Evolutionary conservation across 768 basidiomycete species (phyloP).

Genomic region (Rubroboletus satanas): DNA sequence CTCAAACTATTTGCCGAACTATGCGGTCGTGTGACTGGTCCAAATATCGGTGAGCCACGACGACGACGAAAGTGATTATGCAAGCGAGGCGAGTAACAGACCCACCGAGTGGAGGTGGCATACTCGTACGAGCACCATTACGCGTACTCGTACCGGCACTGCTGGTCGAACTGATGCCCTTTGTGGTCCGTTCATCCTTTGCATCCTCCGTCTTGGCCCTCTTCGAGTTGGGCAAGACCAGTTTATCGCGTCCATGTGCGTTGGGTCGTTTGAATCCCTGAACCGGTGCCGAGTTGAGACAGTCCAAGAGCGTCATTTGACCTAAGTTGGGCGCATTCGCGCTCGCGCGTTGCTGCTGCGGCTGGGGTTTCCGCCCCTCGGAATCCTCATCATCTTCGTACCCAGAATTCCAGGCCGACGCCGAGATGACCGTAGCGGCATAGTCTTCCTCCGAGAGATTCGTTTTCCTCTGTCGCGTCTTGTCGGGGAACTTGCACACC

Average conservation of each 20-base stretch:
- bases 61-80: not conserved
- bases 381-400: conserved; percentile 30
- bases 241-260: conserved; percentile 4
- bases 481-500: conserved; percentile 80
- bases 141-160: not conserved
- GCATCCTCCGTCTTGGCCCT: conserved; percentile 15
- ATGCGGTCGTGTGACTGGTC: conserved; percentile 46
- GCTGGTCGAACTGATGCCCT: not conserved
- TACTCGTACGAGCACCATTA: not conserved
- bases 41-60: not conserved
- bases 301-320: conserved; percentile 24
- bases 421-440: conserved; percentile 24
- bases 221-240: conserved; percentile 17
- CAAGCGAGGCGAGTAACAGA: not conserved
- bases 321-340: not conserved
- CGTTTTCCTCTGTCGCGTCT: conserved; percentile 45
- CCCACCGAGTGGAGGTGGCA: conserved; percentile 27
- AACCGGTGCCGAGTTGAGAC: conserved; percentile 10
- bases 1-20: conserved; percentile 37
- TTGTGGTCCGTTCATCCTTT: not conserved
- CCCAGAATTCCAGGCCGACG: conserved; percentile 15
- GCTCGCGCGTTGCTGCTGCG: not conserved
- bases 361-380: conserved; percentile 1
- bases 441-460: conserved; percentile 46
- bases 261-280: conserved; percentile 28